Conservation (phyloP, 257 asterid species). For the Capsicum baccatum region DNA sequence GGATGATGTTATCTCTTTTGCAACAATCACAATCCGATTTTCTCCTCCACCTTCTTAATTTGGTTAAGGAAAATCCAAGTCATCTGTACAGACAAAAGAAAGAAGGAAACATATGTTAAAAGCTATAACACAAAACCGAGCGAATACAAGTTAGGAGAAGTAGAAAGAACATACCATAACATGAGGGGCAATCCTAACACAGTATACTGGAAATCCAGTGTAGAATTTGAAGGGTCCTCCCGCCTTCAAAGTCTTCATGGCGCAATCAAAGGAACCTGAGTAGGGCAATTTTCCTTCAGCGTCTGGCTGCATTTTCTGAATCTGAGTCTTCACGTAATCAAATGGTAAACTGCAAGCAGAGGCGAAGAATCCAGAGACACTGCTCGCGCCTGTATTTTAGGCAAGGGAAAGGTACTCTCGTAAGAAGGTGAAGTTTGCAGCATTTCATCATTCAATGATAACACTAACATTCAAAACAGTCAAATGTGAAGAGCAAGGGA, state of each 20-base stretch:
- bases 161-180: slow-evolving; percentile 74
- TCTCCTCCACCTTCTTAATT: slow-evolving; percentile 69
- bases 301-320: slow-evolving; percentile 97
- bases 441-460: not conserved
- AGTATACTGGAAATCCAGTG: slow-evolving; percentile 94
- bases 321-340: slow-evolving; percentile 92
- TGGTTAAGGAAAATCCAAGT: slow-evolving; percentile 97
- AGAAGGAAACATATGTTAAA: not conserved
- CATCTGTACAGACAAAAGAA: slow-evolving; percentile 59
- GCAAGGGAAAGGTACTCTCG: not conserved
- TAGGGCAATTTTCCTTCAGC: slow-evolving; percentile 82
- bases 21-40: slow-evolving; percentile 57
- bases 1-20: not conserved
- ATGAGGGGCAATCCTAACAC: slow-evolving; percentile 95
- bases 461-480: not conserved
- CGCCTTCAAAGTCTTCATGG: slow-evolving; percentile 69
- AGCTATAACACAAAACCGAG: no score
- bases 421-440: not conserved
- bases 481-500: not conserved
- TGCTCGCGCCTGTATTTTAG: slow-evolving; percentile 69
- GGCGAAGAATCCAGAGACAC: slow-evolving; percentile 89
- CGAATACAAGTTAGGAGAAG: slow-evolving; percentile 27
- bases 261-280: slow-evolving; percentile 86
- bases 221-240: slow-evolving; percentile 90
- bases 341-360: slow-evolving; percentile 96